These are phyloP conservation scores for Eucalyptus leucophloia DNA, from an alignment of 345 rosid species.

Conservation along the genomic window DNA sequence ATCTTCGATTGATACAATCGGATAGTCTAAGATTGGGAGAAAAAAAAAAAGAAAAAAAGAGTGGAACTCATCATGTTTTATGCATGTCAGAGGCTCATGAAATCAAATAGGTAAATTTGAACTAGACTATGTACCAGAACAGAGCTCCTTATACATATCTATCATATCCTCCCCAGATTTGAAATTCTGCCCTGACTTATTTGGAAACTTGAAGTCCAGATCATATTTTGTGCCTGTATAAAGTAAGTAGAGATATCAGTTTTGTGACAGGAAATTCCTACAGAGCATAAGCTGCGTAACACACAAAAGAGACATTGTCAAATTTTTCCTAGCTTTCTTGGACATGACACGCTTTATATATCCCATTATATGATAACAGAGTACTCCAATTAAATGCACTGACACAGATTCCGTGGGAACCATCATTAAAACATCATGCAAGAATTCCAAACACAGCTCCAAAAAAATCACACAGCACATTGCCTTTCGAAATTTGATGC, in stretches of 20 bases:
- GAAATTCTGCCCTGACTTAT: constrained; percentile 76
- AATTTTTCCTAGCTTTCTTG: not conserved
- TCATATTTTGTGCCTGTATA: constrained; percentile 84
- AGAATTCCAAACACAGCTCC: not conserved
- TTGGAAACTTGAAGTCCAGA: constrained; percentile 59
- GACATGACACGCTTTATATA: not conserved
- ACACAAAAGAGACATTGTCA: not conserved
- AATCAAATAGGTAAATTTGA: not conserved
- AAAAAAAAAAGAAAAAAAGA: not conserved
- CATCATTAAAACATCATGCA: not conserved
- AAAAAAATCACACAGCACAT: not conserved
- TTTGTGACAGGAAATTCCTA: not conserved
- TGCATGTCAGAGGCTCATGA: not conserved
- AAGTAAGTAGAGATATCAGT: not conserved
- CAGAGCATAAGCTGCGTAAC: not conserved
- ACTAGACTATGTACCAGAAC: constrained; percentile 38
- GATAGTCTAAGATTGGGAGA: constrained; percentile 40
- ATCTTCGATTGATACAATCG: constrained; percentile 84
- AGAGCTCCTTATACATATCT: constrained; percentile 78
- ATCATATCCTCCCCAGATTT: constrained; percentile 94
- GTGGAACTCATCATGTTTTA: not conserved
- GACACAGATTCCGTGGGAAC: not conserved
- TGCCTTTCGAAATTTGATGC: not conserved
- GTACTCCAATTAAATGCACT: not conserved
- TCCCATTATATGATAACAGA: not conserved